Evolutionary conservation across 257 asterid genomes (phyloP).

Genomic region (Primulina eburnea): DNA sequence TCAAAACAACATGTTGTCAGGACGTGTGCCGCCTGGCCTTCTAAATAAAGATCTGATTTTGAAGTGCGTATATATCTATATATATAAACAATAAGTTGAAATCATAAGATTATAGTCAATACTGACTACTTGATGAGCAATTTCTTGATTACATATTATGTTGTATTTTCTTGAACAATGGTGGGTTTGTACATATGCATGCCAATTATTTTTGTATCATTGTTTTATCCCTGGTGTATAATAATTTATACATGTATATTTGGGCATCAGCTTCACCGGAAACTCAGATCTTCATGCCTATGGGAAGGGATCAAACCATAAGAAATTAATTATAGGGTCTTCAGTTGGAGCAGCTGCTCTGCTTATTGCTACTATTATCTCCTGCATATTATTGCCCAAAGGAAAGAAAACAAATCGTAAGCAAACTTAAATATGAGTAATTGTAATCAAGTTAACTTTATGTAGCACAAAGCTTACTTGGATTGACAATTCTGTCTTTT

Average conservation of each 20-base stretch:
- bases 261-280: slow-evolving; percentile 65
- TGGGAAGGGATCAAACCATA: slow-evolving; percentile 38
- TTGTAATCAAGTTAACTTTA: slow-evolving; percentile 12
- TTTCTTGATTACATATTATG: background rate
- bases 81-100: background rate
- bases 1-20: slow-evolving; percentile 74
- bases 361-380: slow-evolving; percentile 60
- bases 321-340: slow-evolving; percentile 70
- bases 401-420: slow-evolving; percentile 43
- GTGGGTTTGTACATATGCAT: slow-evolving; percentile 2
- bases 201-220: slow-evolving; percentile 1
- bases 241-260: slow-evolving; percentile 10
- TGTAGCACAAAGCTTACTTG: slow-evolving; percentile 11
- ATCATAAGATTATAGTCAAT: slow-evolving; percentile 3
- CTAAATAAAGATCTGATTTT: slow-evolving; percentile 52
- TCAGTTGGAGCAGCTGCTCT: slow-evolving; percentile 78
- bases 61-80: slow-evolving; percentile 57
- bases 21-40: slow-evolving; percentile 68
- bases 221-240: slow-evolving; percentile 12
- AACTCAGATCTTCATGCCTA: slow-evolving; percentile 56
- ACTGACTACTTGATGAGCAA: slow-evolving; percentile 7
- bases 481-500: slow-evolving; percentile 21
- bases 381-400: slow-evolving; percentile 60
- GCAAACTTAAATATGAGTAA: slow-evolving; percentile 44
- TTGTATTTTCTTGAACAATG: slow-evolving; percentile 2